Evolutionary conservation across 441 rosid genomes (phyloP).

Genomic region (Gossypium schwendimanii): DNA sequence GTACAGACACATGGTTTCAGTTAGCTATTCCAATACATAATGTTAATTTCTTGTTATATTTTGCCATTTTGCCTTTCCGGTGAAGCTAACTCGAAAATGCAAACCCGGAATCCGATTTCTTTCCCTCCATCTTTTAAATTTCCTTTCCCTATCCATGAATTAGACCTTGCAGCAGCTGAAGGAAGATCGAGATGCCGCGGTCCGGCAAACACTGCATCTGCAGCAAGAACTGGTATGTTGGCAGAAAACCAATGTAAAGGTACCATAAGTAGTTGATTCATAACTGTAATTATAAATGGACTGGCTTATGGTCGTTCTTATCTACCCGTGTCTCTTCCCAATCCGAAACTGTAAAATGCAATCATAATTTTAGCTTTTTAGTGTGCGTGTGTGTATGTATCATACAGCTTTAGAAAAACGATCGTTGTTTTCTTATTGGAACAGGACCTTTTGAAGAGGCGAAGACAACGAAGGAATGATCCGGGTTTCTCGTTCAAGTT

Average conservation of each 20-base stretch:
- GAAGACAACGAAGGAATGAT: constrained; percentile 42
- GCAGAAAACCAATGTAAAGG: not conserved
- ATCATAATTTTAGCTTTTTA: not conserved
- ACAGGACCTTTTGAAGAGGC: constrained; percentile 71
- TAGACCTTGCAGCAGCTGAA: constrained; percentile 63
- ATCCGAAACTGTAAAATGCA: not conserved
- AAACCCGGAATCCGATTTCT: not conserved
- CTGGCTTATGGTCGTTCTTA: not conserved
- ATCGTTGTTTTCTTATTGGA: not conserved
- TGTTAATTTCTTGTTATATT: too few species aligned
- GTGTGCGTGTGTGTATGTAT: not conserved
- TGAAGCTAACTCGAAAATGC: not conserved
- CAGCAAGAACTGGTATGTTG: constrained; percentile 69
- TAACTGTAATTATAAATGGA: not conserved
- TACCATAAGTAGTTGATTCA: not conserved
- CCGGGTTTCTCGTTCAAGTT: constrained; percentile 67
- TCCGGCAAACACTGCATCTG: constrained; percentile 60
- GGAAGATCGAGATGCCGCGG: constrained; percentile 74
- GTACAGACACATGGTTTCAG: too few species aligned
- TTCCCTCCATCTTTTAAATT: not conserved
- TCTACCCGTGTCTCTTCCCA: not conserved
- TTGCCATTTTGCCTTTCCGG: not conserved
- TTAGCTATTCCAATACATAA: too few species aligned
- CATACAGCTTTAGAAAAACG: not conserved
- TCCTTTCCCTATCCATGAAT: constrained; percentile 15